These are phyloP conservation scores for Penicillium olsonii DNA, from an alignment of 2,329 filamentous ascomycete genomes.

Conservation along the genomic window DNA sequence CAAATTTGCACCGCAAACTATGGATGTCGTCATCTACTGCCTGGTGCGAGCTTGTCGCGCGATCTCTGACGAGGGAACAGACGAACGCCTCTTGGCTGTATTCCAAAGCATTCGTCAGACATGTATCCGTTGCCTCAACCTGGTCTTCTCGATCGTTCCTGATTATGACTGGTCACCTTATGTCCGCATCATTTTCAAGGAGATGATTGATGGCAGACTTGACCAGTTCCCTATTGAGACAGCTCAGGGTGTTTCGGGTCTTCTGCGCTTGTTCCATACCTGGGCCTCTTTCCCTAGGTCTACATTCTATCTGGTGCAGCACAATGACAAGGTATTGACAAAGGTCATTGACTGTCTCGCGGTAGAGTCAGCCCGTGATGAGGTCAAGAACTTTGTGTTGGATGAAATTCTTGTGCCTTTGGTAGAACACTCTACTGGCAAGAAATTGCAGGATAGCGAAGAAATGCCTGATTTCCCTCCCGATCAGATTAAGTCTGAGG, in stretches of 20 bases:
- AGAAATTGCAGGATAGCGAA: conserved; percentile 54
- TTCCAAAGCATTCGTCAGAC: conserved; percentile 53
- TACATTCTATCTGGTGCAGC: conserved; percentile 68
- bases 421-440: conserved; percentile 60
- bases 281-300: conserved; percentile 72
- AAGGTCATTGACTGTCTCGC: conserved; percentile 73
- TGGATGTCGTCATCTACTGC: conserved; percentile 80
- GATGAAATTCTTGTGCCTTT: conserved; percentile 70
- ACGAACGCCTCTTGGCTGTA: conserved; percentile 35
- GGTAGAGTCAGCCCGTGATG: conserved; percentile 74
- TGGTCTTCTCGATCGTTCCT: conserved; percentile 73
- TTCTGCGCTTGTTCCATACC: conserved; percentile 76
- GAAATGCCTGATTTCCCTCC: conserved; percentile 43
- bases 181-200: conserved; percentile 67
- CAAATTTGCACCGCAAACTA: conserved; percentile 67
- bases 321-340: conserved; percentile 61
- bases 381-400: conserved; percentile 81
- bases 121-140: conserved; percentile 79
- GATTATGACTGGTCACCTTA: conserved; percentile 73
- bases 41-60: conserved; percentile 67
- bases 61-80: conserved; percentile 38
- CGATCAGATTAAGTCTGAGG: conserved; percentile 37
- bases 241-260: conserved; percentile 81
- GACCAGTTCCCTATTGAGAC: conserved; percentile 80
- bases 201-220: conserved; percentile 76